phyloP scores from a whole-genome alignment of 2,329 filamentous ascomycete genomes.

The Alternaria brassicae region DNA sequence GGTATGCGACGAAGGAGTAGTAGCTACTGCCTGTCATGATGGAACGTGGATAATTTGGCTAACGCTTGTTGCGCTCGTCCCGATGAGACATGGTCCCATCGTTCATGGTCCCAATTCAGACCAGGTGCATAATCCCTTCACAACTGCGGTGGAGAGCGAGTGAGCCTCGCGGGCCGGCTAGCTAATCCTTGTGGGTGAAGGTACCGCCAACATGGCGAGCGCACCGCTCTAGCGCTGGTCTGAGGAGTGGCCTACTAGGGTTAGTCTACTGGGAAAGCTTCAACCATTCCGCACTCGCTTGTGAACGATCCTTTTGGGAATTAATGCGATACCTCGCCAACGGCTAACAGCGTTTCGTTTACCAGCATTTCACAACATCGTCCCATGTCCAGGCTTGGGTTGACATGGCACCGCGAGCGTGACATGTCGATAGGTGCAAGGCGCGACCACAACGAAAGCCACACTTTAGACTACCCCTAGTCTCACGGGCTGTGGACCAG shows the following conservation, averaged over 20 bases:
- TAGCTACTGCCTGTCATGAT: conserved; percentile 23
- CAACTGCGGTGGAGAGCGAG: conserved; percentile 45
- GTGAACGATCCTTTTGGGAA: conserved; percentile 23
- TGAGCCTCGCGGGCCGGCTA: conserved; percentile 44
- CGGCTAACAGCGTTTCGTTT: conserved; percentile 22
- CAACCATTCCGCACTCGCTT: conserved; percentile 18
- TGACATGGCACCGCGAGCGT: background rate
- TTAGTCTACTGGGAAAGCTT: conserved; percentile 33
- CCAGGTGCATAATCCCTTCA: conserved; percentile 45
- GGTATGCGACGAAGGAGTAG: conserved; percentile 25
- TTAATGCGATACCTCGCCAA: conserved; percentile 17
- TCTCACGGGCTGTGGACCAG: conserved; percentile 32
- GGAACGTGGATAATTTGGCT: conserved; percentile 31
- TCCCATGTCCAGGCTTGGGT: conserved; percentile 8
- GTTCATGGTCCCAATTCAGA: conserved; percentile 35
- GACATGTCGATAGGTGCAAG: background rate
- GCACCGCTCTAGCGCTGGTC: conserved; percentile 38
- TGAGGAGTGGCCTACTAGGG: conserved; percentile 34
- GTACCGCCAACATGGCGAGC: conserved; percentile 42
- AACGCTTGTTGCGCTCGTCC: conserved; percentile 36
- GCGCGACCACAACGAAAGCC: conserved; percentile 16
- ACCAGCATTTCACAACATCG: conserved; percentile 23
- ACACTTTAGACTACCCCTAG: conserved; percentile 7
- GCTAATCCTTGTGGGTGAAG: conserved; percentile 36
- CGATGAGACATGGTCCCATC: conserved; percentile 33